Evolutionary conservation across 208 protist genomes (phyloP).

Genomic region (Acanthamoeba triangularis): DNA sequence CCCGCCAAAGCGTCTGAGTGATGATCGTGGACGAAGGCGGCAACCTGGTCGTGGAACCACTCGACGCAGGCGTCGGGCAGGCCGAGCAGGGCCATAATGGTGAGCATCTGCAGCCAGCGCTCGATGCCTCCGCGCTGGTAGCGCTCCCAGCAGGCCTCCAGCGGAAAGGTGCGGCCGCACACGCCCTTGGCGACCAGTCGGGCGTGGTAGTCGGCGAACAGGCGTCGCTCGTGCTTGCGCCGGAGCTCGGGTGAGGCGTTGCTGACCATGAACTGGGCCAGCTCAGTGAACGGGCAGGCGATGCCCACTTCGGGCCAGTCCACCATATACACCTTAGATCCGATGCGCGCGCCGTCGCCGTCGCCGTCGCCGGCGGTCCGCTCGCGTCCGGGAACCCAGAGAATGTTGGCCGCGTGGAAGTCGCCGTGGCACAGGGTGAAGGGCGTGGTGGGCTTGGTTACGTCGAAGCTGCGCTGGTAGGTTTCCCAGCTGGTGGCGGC

Average conservation of each 20-base stretch:
- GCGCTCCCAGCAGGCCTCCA: constrained; percentile 65
- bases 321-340: constrained; percentile 62
- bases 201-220: constrained; percentile 59
- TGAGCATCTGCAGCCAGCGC: constrained; percentile 77
- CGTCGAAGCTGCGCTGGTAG: constrained; percentile 48
- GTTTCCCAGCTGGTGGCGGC: constrained; percentile 45
- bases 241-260: constrained; percentile 71
- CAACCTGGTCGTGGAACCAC: constrained; percentile 76
- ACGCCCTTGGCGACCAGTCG: constrained; percentile 18
- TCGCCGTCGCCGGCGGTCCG: not conserved
- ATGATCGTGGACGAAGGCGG: constrained; percentile 77
- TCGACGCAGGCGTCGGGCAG: constrained; percentile 39
- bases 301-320: constrained; percentile 79
- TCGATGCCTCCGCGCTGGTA: constrained; percentile 73
- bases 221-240: constrained; percentile 37
- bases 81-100: not conserved
- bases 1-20: not conserved
- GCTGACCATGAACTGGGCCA: constrained; percentile 77
- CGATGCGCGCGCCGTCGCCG: not conserved
- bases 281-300: constrained; percentile 70
- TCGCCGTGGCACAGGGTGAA: constrained; percentile 80
- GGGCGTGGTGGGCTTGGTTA: not conserved
- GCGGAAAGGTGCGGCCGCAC: constrained; percentile 9
- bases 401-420: constrained; percentile 80
- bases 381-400: not conserved